A percentile compares a stretch with the other conserved stretches of the same genome.
Conservation (phyloP, 768 basidiomycete species). For the Boletus pseudopeckii region DNA sequence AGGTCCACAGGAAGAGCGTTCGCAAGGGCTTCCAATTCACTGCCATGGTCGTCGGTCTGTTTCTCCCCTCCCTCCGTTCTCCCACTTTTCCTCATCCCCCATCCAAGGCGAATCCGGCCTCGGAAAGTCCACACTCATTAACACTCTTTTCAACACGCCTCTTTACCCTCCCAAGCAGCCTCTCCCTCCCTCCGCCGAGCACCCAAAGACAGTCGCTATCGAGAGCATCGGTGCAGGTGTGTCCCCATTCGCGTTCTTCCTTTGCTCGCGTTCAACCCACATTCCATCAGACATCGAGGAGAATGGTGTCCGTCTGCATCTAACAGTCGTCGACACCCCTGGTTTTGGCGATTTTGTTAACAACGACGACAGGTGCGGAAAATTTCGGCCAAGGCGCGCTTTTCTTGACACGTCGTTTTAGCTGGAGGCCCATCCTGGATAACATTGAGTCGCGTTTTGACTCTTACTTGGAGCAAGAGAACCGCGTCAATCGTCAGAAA, state of each 20-base stretch:
- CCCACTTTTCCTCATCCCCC: slow-evolving; percentile 3
- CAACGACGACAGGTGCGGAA: slow-evolving; percentile 88
- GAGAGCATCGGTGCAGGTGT: slow-evolving; percentile 97
- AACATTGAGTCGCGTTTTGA: slow-evolving; percentile 98
- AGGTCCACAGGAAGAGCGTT: slow-evolving; percentile 97
- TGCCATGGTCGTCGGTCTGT: slow-evolving; percentile 97
- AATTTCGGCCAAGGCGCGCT: slow-evolving; percentile 7
- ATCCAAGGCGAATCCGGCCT: slow-evolving; percentile 91
- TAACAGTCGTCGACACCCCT: slow-evolving; percentile 99
- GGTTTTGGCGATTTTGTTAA: slow-evolving; percentile 99
- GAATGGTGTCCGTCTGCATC: slow-evolving; percentile 91
- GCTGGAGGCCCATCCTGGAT: slow-evolving; percentile 98
- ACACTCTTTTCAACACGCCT: slow-evolving; percentile 96
- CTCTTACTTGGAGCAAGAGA: slow-evolving; percentile 97
- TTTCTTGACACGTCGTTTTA: slow-evolving; percentile 33
- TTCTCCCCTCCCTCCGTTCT: slow-evolving; percentile 14
- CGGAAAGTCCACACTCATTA: slow-evolving; percentile 98
- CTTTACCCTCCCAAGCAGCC: slow-evolving; percentile 90
- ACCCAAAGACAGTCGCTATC: slow-evolving; percentile 91
- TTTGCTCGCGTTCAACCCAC: slow-evolving; percentile 13
- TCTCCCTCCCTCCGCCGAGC: slow-evolving; percentile 79
- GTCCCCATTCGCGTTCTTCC: slow-evolving; percentile 8
- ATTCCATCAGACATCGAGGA: slow-evolving; percentile 88
- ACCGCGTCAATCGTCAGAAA: slow-evolving; percentile 93
- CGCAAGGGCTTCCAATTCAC: slow-evolving; percentile 99